Evolutionary conservation across 306 rosid species (phyloP), one percentile per base, ranked within the genome.

Genomic region (Lithocarpus polystachyus): DNA sequence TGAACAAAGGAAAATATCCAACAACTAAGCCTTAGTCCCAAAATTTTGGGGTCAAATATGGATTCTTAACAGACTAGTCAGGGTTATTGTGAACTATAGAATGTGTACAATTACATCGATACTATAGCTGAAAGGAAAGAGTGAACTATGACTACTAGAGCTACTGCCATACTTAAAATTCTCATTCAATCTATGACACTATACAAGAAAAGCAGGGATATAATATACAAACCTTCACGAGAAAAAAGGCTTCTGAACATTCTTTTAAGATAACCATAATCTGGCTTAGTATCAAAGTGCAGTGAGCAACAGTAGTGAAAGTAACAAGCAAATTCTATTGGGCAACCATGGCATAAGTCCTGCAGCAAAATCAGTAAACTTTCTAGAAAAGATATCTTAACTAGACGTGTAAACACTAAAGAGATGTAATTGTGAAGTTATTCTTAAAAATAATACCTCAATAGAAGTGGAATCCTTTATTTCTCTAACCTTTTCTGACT

Each of bases 251-350:
- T 11, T 19, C 48, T 33, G 71, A 67, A 67, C 71, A 67, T 29
- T 67, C 71, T 67, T 29, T 33, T 67, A 19, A 67, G 45, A 67
- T 29, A 67, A 17, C 48, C 71, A 67, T 67, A 67, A 67, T 67
- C 71, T 14, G 45, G 71, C 23, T 33, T n/a, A 5, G 13, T n/a
- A 15, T 35, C 31, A 23, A 67, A 67, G 71, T 8, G 51, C 15
- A 67, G 20, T 67, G 51, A 67, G 48, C 71, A 20, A 67, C 45
- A 67, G 45, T 67, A 67, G 2, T 67, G 51, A 31, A 67, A 31
- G 52, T 33, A 67, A 4, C 29, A 59, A 20, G 24, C 29, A 59
- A 59, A 59, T 59, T 59, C 65, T 59, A 59, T 59, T 12, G 65
- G 65, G 65, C 14, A 59, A 20, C 65, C 65, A 37, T 33, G 43